Evolutionary conservation across 1,139 yeast genomes (phyloP).

Genomic region (Saccharomyces pastorianus): DNA sequence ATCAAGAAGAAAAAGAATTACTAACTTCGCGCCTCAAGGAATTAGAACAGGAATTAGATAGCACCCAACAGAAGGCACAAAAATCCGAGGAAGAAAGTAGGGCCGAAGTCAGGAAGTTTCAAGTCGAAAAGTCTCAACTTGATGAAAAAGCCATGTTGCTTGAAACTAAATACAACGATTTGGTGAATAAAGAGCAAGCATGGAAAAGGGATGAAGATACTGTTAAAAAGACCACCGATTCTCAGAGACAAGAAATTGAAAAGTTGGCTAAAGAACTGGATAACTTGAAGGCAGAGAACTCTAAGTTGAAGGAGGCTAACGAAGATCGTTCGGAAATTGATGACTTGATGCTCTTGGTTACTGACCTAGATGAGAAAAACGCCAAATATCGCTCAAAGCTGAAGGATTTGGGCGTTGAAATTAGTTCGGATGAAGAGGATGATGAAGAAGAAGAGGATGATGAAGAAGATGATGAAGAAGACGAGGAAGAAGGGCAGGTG

Average conservation of each 20-base stretch:
- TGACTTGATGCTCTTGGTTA: slow-evolving; percentile 64
- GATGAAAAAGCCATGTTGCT: background rate
- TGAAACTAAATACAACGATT: background rate
- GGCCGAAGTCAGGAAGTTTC: slow-evolving; percentile 4
- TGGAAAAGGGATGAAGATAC: background rate
- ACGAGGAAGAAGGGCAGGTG: background rate
- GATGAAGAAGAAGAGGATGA: slow-evolving; percentile 33
- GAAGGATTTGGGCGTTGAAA: slow-evolving; percentile 42
- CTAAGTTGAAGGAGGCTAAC: slow-evolving; percentile 10
- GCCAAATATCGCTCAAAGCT: slow-evolving; percentile 50
- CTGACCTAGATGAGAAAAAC: slow-evolving; percentile 66
- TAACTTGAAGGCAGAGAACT: slow-evolving; percentile 10
- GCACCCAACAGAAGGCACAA: background rate
- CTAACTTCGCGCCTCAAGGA: slow-evolving; percentile 3
- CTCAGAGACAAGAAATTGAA: background rate
- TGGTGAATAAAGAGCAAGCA: background rate
- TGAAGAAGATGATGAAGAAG: slow-evolving; percentile 2
- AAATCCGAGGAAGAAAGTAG: slow-evolving; percentile 3
- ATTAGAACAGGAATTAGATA: slow-evolving; percentile 3
- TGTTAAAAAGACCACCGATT: background rate
- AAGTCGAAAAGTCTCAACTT: slow-evolving; percentile 4
- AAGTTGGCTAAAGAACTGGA: slow-evolving; percentile 4
- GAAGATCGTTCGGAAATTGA: slow-evolving; percentile 46
- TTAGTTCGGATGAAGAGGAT: slow-evolving; percentile 47
- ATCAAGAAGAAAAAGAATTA: slow-evolving; percentile 1